A percentile compares a stretch with the other conserved stretches of the same genome.
Evolutionary conservation across 2,329 filamentous ascomycete genomes (phyloP).

Genomic region (Talaromyces marneffei): DNA sequence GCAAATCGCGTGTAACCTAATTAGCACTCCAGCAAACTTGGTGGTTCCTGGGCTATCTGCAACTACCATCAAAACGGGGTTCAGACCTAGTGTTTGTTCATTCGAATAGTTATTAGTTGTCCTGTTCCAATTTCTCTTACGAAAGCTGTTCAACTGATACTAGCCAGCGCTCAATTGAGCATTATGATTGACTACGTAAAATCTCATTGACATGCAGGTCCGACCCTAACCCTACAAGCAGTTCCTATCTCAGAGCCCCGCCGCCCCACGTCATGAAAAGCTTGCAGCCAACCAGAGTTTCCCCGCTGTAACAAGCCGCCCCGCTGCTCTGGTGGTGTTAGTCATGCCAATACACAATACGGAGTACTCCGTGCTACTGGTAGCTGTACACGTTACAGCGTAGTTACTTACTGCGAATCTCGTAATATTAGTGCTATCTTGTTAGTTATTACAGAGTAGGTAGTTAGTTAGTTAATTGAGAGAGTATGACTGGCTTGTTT

Average conservation of each 20-base stretch:
- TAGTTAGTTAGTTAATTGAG: no score
- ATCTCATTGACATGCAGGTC: neutral
- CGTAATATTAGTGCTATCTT: no score
- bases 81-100: neutral
- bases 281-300: neutral
- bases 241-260: neutral
- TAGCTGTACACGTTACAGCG: no score
- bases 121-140: neutral
- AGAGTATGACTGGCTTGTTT: neutral
- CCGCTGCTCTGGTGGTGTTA: neutral
- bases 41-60: neutral
- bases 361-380: no score
- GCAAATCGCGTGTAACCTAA: neutral
- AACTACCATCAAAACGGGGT: neutral
- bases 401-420: no score
- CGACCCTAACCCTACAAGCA: neutral
- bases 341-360: neutral
- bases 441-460: no score
- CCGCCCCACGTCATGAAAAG: neutral
- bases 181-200: neutral
- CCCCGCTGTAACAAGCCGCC: neutral
- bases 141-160: no score
- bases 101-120: no score
- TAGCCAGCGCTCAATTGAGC: no score
- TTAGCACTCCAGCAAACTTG: neutral